Evolutionary conservation across 305 asterid species (phyloP).

Genomic region (Fraxinus platypoda): DNA sequence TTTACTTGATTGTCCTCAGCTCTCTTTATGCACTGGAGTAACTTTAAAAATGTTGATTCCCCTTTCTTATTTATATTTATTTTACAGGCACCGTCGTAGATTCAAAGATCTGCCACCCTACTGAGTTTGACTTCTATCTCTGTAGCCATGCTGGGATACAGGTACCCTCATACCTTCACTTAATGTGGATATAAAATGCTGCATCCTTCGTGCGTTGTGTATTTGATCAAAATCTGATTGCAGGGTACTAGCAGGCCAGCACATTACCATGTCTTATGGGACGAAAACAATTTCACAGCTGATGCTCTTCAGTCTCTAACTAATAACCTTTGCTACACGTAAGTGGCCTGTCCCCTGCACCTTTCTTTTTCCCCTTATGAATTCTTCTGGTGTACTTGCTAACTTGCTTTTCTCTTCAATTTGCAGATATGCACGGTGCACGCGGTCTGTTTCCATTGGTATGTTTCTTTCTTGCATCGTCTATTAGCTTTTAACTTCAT

Average conservation of each 20-base stretch:
- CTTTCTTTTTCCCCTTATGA: not conserved
- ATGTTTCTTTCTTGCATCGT: conserved; percentile 20
- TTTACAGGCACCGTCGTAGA: conserved; percentile 86
- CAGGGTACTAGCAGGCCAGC: conserved; percentile 97
- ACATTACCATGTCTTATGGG: conserved; percentile 91
- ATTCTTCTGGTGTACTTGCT: conserved; percentile 1
- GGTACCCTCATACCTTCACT: conserved; percentile 34
- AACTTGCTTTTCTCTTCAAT: not conserved
- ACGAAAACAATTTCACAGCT: conserved; percentile 78
- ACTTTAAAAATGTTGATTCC: not conserved
- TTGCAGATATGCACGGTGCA: conserved; percentile 90
- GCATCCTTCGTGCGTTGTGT: not conserved
- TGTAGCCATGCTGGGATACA: conserved; percentile 99
- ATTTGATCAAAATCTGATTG: not conserved
- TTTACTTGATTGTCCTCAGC: not conserved
- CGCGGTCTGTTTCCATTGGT: conserved; percentile 97
- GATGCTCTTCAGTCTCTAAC: conserved; percentile 79
- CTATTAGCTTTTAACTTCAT: not conserved
- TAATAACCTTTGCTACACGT: conserved; percentile 92
- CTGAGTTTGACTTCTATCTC: conserved; percentile 92
- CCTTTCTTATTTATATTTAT: conserved; percentile 3
- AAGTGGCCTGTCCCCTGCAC: conserved; percentile 18
- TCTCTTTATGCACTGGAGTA: not conserved
- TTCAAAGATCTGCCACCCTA: conserved; percentile 92
- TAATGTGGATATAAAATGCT: not conserved